Evolutionary conservation across 177 flowering plant genomes (phyloP), one percentile per base, ranked within the genome.

Genomic region (Telopea speciosissima): DNA sequence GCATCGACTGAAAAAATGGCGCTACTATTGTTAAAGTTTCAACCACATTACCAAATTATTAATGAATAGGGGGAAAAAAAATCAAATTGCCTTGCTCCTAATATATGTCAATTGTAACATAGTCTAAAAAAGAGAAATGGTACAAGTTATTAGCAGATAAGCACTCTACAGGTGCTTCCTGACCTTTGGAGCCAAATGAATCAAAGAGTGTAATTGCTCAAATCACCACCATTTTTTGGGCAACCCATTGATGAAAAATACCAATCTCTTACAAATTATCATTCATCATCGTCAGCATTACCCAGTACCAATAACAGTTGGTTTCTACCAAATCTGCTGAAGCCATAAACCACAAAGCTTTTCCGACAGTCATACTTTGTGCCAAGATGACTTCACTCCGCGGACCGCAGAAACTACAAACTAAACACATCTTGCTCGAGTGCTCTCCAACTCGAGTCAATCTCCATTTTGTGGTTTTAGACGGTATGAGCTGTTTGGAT

Each of bases 401-500:
- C 40, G 40, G 40, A 36, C 8, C 6, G 40, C 40, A 36, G 40
- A 36, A 36, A 36, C 40, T 36, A 36, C 40, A 36, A 36, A 36
- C 40, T 36, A 36, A 36, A 36, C 40, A 5, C 40, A 36, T 36
- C 5, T 36, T 36, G 40, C 8, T 36, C 40, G 1, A 36, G 8
- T 36, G 40, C 40, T 36, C 40, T 36, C 40, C 40, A 36, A 5
- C 40, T 36, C 6, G 40, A 36, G 8, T 36, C 9, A 36, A 36
- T 36, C 40, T 36, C 40, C 40, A 36, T 36, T 36, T 36, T 8
- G 9, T 36, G 40, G 40, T 6, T 70, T 86, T 75, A 90, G 71
- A 90, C 89, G 8, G 96, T 90, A 81, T 85, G 86, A 73, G 93
- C 82, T 62, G 87, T n/a, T 79, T 82, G 91, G 68, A 89, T 87